A percentile compares a stretch with the other conserved stretches of the same genome.
Conservation (phyloP, 345 rosid genomes). For the Aegle marmelos region DNA sequence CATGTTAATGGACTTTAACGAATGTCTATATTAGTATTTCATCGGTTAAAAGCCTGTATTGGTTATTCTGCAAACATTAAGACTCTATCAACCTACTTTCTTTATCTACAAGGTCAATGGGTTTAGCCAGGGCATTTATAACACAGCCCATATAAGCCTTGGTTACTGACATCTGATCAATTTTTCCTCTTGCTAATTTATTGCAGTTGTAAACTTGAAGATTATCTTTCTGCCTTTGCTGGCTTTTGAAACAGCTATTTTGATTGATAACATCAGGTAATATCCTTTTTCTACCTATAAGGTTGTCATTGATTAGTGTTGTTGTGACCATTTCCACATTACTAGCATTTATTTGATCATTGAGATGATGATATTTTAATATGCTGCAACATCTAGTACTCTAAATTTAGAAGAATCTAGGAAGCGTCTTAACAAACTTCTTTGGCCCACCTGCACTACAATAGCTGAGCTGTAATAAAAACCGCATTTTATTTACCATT, state of each 20-base stretch:
- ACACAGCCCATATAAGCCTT: neutral
- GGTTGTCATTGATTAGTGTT: neutral
- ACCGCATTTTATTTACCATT: neutral
- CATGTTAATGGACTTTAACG: neutral
- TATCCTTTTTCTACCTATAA: slow-evolving; percentile 3
- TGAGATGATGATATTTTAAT: neutral
- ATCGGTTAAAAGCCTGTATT: neutral
- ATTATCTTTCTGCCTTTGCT: slow-evolving; percentile 77
- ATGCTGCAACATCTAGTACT: neutral
- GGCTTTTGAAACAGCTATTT: slow-evolving; percentile 64
- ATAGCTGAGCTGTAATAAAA: neutral
- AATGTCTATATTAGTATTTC: neutral
- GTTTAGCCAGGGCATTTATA: neutral
- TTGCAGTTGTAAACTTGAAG: slow-evolving; percentile 79
- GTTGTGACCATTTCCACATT: neutral
- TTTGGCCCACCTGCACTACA: neutral
- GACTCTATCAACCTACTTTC: slow-evolving; percentile 14
- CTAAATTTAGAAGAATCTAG: neutral
- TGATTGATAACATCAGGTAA: slow-evolving; percentile 90
- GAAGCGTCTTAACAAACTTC: neutral
- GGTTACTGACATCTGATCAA: neutral
- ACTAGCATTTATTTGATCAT: neutral
- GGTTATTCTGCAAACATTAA: neutral
- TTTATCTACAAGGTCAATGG: slow-evolving; percentile 3
- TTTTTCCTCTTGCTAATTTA: slow-evolving; percentile 1